A percentile compares a stretch with the other conserved stretches of the same genome.
Evolutionary conservation across 495 filamentous ascomycete species (phyloP).

Genomic region (Podospora sp.): DNA sequence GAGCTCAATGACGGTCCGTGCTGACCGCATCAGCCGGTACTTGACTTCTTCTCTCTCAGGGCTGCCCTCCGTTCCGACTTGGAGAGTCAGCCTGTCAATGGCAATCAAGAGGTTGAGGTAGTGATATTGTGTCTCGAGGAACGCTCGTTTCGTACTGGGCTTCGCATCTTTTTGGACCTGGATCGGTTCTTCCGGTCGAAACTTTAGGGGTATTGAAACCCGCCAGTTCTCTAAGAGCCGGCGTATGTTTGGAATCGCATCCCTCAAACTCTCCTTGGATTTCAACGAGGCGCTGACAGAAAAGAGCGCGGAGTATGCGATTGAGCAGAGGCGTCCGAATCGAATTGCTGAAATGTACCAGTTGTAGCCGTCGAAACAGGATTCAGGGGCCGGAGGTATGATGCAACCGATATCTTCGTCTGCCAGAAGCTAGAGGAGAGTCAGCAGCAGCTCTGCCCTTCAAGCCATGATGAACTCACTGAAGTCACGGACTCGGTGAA

Average conservation of each 20-base stretch:
- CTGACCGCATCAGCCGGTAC: neutral
- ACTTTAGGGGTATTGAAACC: neutral
- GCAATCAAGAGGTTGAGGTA: slow-evolving; percentile 1
- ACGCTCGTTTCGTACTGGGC: neutral
- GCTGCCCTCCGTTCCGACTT: neutral
- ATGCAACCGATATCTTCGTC: slow-evolving; percentile 1
- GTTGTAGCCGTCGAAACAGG: neutral
- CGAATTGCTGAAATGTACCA: neutral
- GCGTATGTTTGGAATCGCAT: neutral
- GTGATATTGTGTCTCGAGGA: slow-evolving; percentile 2
- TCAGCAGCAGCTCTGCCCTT: neutral
- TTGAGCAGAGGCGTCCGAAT: neutral
- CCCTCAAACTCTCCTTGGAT: neutral
- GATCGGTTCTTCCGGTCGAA: neutral
- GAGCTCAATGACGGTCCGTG: neutral
- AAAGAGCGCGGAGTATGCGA: neutral
- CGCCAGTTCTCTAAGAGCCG: neutral
- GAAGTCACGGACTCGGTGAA: neutral
- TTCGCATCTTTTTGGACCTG: neutral
- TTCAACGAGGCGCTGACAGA: neutral
- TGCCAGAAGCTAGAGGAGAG: neutral
- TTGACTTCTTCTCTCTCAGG: neutral
- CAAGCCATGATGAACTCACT: neutral
- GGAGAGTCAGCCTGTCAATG: neutral
- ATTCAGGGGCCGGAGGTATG: neutral